Base-by-base conservation (phyloP, 148 eudicot species). In the Chenopodium formosanum region DNA sequence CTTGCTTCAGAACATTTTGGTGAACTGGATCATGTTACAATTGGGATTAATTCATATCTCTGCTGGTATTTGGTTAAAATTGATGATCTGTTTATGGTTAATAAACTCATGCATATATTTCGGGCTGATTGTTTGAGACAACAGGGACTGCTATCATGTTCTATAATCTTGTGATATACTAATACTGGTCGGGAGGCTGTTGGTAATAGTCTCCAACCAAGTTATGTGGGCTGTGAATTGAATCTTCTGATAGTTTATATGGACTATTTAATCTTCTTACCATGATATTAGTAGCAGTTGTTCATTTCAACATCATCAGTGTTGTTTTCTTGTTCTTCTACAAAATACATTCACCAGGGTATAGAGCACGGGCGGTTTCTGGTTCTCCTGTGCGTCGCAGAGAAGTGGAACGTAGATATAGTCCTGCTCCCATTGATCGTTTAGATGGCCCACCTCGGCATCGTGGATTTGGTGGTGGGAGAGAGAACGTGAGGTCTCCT, bases 301-400 rank as follows among this genome's bases (percentile, higher is more conserved):
- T 69, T 77, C 76, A 53, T 74, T 77, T 72, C 79, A 53, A 87
- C 85, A 80, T 88, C 87, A 82, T 84, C 81, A 88, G 89, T 71
- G 62, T 81, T 70, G 58, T 81, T 76, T 81, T 78, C 79, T 80
- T 70, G 84, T 70, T 79, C 72, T 81, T 75, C 83, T 79, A 86
- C 83, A 40, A 82, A 40, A 85, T 86, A 85, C 75, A 87, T 90
- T 78, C 86, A 89, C 86, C 97, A 94, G 98, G 98, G 76, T 91
- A 90, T 89, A 90, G 97, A 89, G 82, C 83, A 82, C 92, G 93
- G 83, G 91, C 94, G 82, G 89, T 89, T 83, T 94, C 97, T 84
- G 91, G 88, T 74, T 93, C 98, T 83, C 98, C 98, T 78, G 91
- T 84, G 79, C 98, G 90, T 62, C 95, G 89, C 74, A 88, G 93